Evolutionary conservation across 805 yeast species (phyloP), one percentile per base, ranked within the genome.

Genomic region (Yarrowia sp.): DNA sequence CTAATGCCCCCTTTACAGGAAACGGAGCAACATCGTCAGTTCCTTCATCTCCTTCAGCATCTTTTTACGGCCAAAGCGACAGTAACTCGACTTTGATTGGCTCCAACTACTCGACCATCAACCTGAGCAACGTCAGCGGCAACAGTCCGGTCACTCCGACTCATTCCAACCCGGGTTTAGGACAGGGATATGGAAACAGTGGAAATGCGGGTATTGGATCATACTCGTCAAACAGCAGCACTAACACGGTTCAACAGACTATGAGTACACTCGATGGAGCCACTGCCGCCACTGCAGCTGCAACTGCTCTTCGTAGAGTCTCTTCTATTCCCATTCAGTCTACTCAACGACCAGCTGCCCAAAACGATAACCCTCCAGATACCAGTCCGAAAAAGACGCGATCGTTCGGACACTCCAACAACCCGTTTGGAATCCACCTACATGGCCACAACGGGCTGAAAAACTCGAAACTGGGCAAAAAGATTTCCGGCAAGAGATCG

Each of bases 271-370:
- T 39, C 5, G 61, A 41, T n/a, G 61, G 51, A 8, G 64, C 50
- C 10, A 43, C 64, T 43, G 64, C 64, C 4, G 64, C 64, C 13
- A 58, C 64, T 5, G 64, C 64, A n/a, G 64, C 64, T 4, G 64
- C 64, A 22, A 43, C 51, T 4, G 64, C 64, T 2, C 42, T 58
- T 22, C 33, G 64, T 43, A 13, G 51, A n/a, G 64, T 58, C 10
- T 43, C 51, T 1, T 58, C 51, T 2, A 58, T 58, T 7, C 64
- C 64, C 8, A 43, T 43, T n/a, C 64, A 58, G 51, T 58, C 64
- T 13, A 58, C 64, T 14, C 64, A 43, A 35, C 39, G 64, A 5
- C 64, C 51, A 1, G 43, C 22, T 3, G 22, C 43, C 18, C 43
- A 43, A 11, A 48, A 17, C 8, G 55, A 48, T 15, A 35, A 17